Conservation (phyloP, 345 rosid species). For the Lagerstroemia speciosa region DNA sequence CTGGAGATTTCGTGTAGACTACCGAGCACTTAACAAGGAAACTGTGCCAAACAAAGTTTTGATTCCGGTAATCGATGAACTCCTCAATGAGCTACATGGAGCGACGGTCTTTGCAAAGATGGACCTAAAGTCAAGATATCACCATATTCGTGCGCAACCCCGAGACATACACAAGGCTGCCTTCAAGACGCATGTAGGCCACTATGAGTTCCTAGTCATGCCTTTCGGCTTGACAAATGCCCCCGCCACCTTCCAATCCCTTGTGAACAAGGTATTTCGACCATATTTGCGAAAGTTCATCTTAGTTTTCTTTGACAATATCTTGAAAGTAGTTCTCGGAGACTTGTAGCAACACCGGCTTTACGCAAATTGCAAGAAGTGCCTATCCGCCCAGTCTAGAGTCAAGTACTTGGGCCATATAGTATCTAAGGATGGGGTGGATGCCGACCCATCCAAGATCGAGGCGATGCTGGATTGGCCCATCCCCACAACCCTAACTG, state of each 20-base stretch:
- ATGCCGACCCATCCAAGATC: no score
- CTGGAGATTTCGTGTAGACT: not conserved
- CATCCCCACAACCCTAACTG: no score
- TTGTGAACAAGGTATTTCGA: not conserved
- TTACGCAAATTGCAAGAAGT: no score
- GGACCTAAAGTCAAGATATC: not conserved
- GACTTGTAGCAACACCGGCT: no score
- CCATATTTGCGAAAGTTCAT: not conserved
- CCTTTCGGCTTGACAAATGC: not conserved
- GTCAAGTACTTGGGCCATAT: no score
- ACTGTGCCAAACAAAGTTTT: not conserved
- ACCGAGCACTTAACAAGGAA: not conserved
- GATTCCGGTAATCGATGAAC: not conserved
- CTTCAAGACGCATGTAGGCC: not conserved
- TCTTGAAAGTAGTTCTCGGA: no score
- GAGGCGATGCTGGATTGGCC: no score
- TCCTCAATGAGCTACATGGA: not conserved
- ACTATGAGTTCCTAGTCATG: slow-evolving; percentile 6
- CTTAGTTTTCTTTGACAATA: not conserved
- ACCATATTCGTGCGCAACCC: no score
- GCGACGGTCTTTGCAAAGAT: not conserved
- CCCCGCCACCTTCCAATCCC: not conserved
- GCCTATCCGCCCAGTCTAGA: no score
- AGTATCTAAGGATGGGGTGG: no score
- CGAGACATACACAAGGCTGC: not conserved